Conservation (phyloP, 2,329 filamentous ascomycete species). For the Sporothrix pallida region DNA sequence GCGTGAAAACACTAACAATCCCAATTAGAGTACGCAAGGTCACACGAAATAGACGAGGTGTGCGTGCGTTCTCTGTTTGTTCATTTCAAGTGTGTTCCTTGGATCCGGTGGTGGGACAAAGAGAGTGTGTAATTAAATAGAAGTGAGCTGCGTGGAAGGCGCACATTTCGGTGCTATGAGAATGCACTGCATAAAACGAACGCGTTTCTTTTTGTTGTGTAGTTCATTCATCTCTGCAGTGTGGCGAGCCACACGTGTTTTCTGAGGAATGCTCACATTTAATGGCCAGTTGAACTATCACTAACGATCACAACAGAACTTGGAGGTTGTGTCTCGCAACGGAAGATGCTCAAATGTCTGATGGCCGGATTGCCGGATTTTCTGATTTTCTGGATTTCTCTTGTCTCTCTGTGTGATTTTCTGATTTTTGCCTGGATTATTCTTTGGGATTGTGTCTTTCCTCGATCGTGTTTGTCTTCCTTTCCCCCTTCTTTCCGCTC, state of each 20-base stretch:
- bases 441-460: not conserved
- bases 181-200: not conserved
- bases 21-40: too few species aligned
- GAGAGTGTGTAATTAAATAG: not conserved
- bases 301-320: too few species aligned
- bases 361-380: slow-evolving; percentile 5
- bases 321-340: not conserved
- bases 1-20: too few species aligned
- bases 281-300: too few species aligned
- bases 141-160: not conserved
- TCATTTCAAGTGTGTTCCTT: not conserved
- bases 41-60: not conserved
- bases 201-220: not conserved
- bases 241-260: slow-evolving; percentile 19
- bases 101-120: slow-evolving; percentile 6
- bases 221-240: not conserved
- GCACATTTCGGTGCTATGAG: not conserved
- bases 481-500: slow-evolving; percentile 9
- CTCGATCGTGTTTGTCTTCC: not conserved
- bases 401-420: not conserved
- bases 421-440: slow-evolving; percentile 12
- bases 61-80: not conserved
- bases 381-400: too few species aligned
- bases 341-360: slow-evolving; percentile 15
- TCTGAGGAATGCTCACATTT: not conserved